Evolutionary conservation across 2,329 filamentous ascomycete genomes (phyloP), one percentile per base, ranked within the genome.

Genomic region (Apiospora marii): DNA sequence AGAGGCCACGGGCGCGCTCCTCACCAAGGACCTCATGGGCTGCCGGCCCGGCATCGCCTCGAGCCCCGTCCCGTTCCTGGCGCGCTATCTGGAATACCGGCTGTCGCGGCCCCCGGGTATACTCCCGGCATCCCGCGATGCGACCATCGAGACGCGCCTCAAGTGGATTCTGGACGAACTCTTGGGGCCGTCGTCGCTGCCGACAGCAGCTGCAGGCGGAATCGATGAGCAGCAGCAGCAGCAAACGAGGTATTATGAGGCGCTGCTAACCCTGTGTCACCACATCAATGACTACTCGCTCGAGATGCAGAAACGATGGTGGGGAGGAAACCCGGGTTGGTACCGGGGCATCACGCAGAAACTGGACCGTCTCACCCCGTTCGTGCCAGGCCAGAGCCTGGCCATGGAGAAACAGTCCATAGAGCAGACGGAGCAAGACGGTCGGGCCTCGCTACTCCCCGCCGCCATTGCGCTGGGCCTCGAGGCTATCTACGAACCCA

Each of bases 401-500:
- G 13, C 13, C 0, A 44, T 44, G 43, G 12, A 14, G 43, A 14
- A 49, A n/a, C 6, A 4, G 46, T 19, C 0, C 19, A 49, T 1
- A 0, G 46, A 49, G 2, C 30, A 37, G 14, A 2, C 16, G 53
- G 7, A 37, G 2, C 19, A 13, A 3, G 58, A 37, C 30, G 53
- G 30, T 14, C 16, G 5, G 8, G 16, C 16, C 16, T 22, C 53
- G 34, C 34, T 41, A 8, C 58, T 64, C 4, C 34, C 58, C 58
- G 58, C 58, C 58, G 58, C 34, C 58, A 64, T 64, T n/a, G 19
- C 22, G 3, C 58, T 64, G 10, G 58, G 58, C 8, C 58, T 64
- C 3, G 58, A 64, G 2, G 34, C 30, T 4, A n/a, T 64, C 12
- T 64, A 64, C 12, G 58, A 41, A 12, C 34, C 34, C 3, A 19